These are phyloP conservation scores for Erodium texanum DNA, from an alignment of 441 rosid genomes.

Conservation along the genomic window DNA sequence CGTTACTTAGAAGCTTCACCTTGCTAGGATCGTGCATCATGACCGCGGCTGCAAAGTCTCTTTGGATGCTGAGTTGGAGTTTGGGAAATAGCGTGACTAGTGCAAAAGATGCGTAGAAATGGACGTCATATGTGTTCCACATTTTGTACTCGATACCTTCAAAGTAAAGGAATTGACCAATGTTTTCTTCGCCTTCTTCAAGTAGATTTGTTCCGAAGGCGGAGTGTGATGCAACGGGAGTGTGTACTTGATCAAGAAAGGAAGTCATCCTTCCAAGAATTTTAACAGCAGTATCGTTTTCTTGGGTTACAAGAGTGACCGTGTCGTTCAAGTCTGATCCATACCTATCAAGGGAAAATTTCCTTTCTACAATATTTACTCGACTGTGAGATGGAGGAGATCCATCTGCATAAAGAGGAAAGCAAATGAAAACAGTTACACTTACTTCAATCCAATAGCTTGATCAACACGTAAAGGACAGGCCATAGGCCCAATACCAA, in stretches of 20 bases:
- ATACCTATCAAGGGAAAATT: conserved; percentile 64
- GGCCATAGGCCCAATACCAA: too few species aligned
- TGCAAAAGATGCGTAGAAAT: neutral
- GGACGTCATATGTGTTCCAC: conserved; percentile 71
- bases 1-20: conserved; percentile 48
- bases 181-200: conserved; percentile 76
- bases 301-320: conserved; percentile 17
- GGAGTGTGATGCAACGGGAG: conserved; percentile 52
- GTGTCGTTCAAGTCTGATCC: conserved; percentile 27
- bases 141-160: conserved; percentile 81
- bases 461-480: too few species aligned
- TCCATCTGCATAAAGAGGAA: conserved; percentile 49
- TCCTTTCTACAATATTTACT: conserved; percentile 41
- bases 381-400: conserved; percentile 60
- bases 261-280: conserved; percentile 69
- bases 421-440: neutral
- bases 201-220: conserved; percentile 83
- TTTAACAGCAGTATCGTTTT: conserved; percentile 41
- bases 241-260: conserved; percentile 48
- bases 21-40: conserved; percentile 77
- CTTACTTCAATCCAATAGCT: too few species aligned
- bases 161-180: conserved; percentile 85
- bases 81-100: neutral
- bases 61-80: conserved; percentile 26
- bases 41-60: conserved; percentile 89